Conservation (phyloP, 345 rosid species). For the Pistacia vera region DNA sequence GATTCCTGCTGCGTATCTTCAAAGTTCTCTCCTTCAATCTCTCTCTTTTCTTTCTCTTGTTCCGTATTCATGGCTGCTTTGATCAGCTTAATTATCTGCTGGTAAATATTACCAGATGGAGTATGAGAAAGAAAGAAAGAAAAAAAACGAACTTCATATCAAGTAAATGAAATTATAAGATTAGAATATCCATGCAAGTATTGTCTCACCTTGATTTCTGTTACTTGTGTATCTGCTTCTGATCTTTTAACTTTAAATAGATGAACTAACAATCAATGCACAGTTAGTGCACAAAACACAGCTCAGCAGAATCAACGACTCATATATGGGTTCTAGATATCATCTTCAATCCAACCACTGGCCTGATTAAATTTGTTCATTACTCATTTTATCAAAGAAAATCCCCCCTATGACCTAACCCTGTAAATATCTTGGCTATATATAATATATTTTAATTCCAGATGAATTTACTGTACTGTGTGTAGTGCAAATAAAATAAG, state of each 20-base stretch:
- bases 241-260: not conserved
- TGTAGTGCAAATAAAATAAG: not conserved
- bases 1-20: slow-evolving; percentile 16
- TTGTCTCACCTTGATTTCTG: not conserved
- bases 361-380: not conserved
- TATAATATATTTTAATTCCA: not conserved
- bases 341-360: not conserved
- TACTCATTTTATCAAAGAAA: not conserved
- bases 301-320: not conserved
- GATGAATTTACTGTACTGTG: not conserved
- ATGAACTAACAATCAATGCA: not conserved
- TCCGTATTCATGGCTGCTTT: slow-evolving; percentile 24
- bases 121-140: not conserved
- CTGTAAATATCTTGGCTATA: not conserved
- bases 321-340: too few relatives aligned
- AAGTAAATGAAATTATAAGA: not conserved
- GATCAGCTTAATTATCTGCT: too few relatives aligned
- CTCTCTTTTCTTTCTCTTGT: slow-evolving; percentile 35
- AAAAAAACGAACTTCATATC: not conserved
- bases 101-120: too few relatives aligned
- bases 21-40: slow-evolving; percentile 28
- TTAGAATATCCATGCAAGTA: not conserved
- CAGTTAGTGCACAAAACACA: not conserved
- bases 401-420: not conserved
- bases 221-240: slow-evolving; percentile 2